Evolutionary conservation across 192 early-diverging fungal genomes (phyloP).

Genomic region (Linnemannia exigua): DNA sequence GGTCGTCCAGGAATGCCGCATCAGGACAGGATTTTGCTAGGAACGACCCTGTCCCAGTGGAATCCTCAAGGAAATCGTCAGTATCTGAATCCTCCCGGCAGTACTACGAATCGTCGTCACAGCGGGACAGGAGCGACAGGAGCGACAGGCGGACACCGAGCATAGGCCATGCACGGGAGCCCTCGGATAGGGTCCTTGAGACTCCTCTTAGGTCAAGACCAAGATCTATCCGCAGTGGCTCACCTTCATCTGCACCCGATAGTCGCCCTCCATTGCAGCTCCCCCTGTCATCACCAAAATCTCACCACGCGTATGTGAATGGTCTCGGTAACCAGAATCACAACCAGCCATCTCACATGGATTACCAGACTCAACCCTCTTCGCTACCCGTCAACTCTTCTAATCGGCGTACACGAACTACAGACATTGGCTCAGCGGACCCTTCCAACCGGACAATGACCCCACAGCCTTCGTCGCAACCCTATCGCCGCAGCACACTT

Average conservation of each 20-base stretch:
- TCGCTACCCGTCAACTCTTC: constrained; percentile 27
- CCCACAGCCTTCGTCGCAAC: constrained; percentile 36
- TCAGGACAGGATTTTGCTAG: constrained; percentile 28
- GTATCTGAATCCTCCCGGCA: constrained; percentile 25
- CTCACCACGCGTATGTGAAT: constrained; percentile 12
- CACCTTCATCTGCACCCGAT: constrained; percentile 28
- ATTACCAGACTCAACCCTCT: constrained; percentile 18
- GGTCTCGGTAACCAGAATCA: constrained; percentile 8
- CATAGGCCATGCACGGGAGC: constrained; percentile 15
- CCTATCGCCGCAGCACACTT: constrained; percentile 40
- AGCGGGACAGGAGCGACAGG: constrained; percentile 30
- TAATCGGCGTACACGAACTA: constrained; percentile 26
- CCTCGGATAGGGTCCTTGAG: constrained; percentile 12
- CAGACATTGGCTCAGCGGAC: constrained; percentile 15
- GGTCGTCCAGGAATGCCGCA: constrained; percentile 21
- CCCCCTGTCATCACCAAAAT: constrained; percentile 39
- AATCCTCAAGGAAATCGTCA: constrained; percentile 4
- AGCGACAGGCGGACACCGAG: constrained; percentile 22
- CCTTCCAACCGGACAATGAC: constrained; percentile 18
- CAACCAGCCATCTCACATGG: constrained; percentile 12
- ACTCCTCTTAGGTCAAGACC: constrained; percentile 28
- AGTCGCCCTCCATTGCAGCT: constrained; percentile 45
- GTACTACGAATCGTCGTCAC: constrained; percentile 7
- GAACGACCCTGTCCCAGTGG: not conserved
- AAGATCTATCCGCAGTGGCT: constrained; percentile 29